These are phyloP conservation scores for Paraphoma chrysanthemicola DNA, from an alignment of 2,329 filamentous ascomycete species.

Conservation along the genomic window DNA sequence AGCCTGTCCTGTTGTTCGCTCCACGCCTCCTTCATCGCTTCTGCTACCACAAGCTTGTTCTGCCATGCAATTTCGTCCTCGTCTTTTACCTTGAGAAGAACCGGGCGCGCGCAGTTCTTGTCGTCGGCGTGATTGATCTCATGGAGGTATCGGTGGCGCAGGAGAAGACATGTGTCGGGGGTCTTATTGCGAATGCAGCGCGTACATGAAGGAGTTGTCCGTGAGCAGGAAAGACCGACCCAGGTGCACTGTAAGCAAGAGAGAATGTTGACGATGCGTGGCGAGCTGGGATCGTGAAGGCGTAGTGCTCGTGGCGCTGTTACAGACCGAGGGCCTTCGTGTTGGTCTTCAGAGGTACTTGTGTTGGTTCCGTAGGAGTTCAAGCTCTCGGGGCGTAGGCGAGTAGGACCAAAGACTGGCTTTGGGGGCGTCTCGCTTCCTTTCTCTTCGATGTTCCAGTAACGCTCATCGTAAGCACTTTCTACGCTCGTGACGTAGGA, in stretches of 20 bases:
- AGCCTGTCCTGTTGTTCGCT: slow-evolving; percentile 13
- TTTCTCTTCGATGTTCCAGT: not conserved
- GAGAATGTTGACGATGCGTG: slow-evolving; percentile 27
- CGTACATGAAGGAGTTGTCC: slow-evolving; percentile 32
- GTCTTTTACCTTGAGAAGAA: slow-evolving; percentile 24
- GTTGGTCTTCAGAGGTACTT: not conserved
- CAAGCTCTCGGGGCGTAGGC: not conserved
- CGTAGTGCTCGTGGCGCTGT: not conserved
- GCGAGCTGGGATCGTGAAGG: slow-evolving; percentile 4
- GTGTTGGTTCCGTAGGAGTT: not conserved
- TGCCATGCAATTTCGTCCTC: slow-evolving; percentile 19
- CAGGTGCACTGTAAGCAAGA: slow-evolving; percentile 42
- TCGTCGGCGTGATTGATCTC: slow-evolving; percentile 12
- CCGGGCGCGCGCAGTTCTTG: slow-evolving; percentile 7
- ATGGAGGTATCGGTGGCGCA: slow-evolving; percentile 21
- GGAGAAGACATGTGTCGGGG: slow-evolving; percentile 27
- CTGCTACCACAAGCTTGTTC: slow-evolving; percentile 18
- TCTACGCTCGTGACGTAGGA: slow-evolving; percentile 13
- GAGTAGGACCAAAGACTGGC: not conserved
- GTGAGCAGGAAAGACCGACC: slow-evolving; percentile 34
- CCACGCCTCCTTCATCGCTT: slow-evolving; percentile 21
- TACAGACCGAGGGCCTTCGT: not conserved
- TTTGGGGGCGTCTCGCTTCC: not conserved
- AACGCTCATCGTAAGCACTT: slow-evolving; percentile 2
- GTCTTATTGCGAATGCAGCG: slow-evolving; percentile 32